Evolutionary conservation across 306 rosid species (phyloP), one percentile per base, ranked within the genome.

Genomic region (Prunus mume): DNA sequence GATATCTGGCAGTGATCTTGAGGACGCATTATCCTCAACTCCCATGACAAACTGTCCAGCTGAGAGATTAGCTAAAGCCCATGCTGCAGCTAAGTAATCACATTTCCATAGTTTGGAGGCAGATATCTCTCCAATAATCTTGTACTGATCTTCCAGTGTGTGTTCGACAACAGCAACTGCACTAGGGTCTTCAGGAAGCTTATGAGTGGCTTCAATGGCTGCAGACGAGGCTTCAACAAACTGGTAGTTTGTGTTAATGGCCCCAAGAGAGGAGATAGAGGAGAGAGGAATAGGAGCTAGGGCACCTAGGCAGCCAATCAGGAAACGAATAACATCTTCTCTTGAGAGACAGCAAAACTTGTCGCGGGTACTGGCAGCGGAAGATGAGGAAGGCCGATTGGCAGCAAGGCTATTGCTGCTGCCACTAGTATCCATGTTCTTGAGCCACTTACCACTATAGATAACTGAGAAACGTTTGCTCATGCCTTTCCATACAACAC

Each of bases 11-110:
- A 70, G 74, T 17, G 85, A 51, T 65, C 90, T 81, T 38, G 93
- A 69, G 58, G 85, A 30, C 52, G 80, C 91, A 66, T 87, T 88
- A 78, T 96, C 99, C 86, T 96, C 99, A 24, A 90, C 97, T 76
- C 99, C 99, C 99, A 92, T 92, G 41, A 96, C 99, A 75, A 96
- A 92, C 83, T 96, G 98, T 32, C 96, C 99, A 2, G 97, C 93
- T 1, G 97, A 87, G 78, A 92, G 89, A 83, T 92, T 92, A 50
- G 96, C 92, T 54, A 96, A 76, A 32, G 97, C 99, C 99, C 99
- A 92, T 12, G 98, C 97, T 34, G 97, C 99, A 0, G 83, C 86
- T 69, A 89, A 78, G 86, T 89, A 90, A 82, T 91, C 96, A 41
- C 99, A 96, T 89, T 92, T 91, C 99, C 99, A 96, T 76, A 96